Percentiles rank a stretch among this genome's conserved stretches.
Evolutionary conservation across 805 yeast genomes (phyloP).

Genomic region (Debaryomyces tyrocola): DNA sequence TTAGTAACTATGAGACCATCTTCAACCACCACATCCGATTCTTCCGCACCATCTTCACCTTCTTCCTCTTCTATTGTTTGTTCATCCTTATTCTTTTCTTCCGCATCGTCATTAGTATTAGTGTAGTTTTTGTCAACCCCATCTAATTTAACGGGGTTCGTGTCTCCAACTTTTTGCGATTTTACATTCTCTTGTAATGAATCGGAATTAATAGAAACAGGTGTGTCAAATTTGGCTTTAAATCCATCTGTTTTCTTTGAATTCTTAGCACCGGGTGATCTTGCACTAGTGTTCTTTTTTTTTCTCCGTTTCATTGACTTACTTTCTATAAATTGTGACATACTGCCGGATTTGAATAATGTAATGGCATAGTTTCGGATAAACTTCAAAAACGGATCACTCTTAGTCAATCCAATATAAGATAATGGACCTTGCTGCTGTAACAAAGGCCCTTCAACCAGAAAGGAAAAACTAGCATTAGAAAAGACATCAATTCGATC

Average conservation of each 20-base stretch:
- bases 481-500: slow-evolving; percentile 35
- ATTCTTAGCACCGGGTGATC: not conserved
- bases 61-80: not conserved
- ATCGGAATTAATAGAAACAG: not conserved
- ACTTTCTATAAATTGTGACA: slow-evolving; percentile 26
- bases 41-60: slow-evolving; percentile 6
- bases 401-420: slow-evolving; percentile 39
- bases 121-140: too few relatives aligned
- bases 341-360: slow-evolving; percentile 34
- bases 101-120: too few relatives aligned
- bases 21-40: slow-evolving; percentile 14
- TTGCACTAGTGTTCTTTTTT: not conserved
- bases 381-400: slow-evolving; percentile 39
- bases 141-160: too few relatives aligned
- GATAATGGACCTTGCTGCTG: slow-evolving; percentile 42
- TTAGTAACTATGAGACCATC: slow-evolving; percentile 30
- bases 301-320: slow-evolving; percentile 14
- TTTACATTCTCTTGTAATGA: too few relatives aligned
- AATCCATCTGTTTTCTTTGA: not conserved
- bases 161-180: too few relatives aligned
- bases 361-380: slow-evolving; percentile 34
- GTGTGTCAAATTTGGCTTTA: not conserved
- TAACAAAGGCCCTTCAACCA: slow-evolving; percentile 38
- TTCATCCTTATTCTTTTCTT: not conserved
- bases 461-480: slow-evolving; percentile 33